A percentile compares a stretch with the other conserved stretches of the same genome.
Evolutionary conservation across 768 basidiomycete species (phyloP).

Genomic region (Termitomyces eurrhizus): DNA sequence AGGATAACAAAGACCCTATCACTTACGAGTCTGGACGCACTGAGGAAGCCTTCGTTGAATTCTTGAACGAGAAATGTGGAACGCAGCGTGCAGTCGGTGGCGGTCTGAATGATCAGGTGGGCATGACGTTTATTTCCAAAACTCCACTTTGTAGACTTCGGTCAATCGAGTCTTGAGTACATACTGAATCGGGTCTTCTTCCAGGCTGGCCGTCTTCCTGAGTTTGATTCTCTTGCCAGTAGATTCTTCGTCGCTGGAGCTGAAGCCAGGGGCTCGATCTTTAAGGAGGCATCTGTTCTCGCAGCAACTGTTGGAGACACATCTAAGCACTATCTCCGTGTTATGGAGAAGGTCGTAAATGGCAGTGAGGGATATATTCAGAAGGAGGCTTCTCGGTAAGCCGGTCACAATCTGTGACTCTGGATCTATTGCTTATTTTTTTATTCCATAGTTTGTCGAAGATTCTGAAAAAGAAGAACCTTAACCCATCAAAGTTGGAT

Average conservation of each 20-base stretch:
- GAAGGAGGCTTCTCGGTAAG: constrained; percentile 83
- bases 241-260: constrained; percentile 66
- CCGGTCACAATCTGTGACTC: constrained; percentile 14
- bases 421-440: constrained; percentile 13
- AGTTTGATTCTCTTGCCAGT: constrained; percentile 74
- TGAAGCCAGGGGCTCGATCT: constrained; percentile 54
- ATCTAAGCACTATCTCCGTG: constrained; percentile 78
- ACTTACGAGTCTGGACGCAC: constrained; percentile 68
- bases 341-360: constrained; percentile 84
- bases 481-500: constrained; percentile 79
- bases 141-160: not conserved
- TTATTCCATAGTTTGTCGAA: constrained; percentile 52
- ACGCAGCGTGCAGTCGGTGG: constrained; percentile 83
- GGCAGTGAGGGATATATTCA: constrained; percentile 71
- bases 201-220: constrained; percentile 77
- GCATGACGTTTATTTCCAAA: constrained; percentile 12
- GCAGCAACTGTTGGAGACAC: constrained; percentile 46
- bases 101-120: constrained; percentile 64
- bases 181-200: not conserved
- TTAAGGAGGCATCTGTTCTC: constrained; percentile 58
- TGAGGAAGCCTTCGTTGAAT: constrained; percentile 73
- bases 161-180: not conserved
- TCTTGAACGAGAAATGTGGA: constrained; percentile 84
- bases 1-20: constrained; percentile 54
- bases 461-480: constrained; percentile 75